These are phyloP conservation scores for Calendula officinalis DNA, from an alignment of 129 eudicot species.

Conservation along the genomic window DNA sequence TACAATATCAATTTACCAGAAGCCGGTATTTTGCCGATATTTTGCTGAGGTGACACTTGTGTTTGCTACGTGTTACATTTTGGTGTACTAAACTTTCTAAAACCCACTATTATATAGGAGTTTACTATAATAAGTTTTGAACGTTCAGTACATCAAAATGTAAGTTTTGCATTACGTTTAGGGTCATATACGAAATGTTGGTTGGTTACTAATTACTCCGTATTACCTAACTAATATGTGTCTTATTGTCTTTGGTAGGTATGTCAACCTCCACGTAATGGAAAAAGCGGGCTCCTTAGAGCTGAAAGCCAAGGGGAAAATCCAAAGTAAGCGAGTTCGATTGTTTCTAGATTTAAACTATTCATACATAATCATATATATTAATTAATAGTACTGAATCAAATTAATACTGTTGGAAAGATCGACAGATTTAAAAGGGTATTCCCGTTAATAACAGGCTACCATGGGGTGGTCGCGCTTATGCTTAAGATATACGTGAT, in stretches of 20 bases:
- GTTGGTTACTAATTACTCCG: neutral
- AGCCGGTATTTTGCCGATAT: too few species aligned
- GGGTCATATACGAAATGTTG: conserved; percentile 5
- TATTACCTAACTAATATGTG: too few species aligned
- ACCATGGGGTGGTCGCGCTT: too few species aligned
- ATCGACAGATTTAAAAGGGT: neutral
- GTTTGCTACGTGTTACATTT: too few species aligned
- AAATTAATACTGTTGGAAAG: neutral
- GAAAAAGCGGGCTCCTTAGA: conserved; percentile 79
- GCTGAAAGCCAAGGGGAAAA: conserved; percentile 68
- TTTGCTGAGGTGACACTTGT: too few species aligned
- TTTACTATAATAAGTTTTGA: too few species aligned
- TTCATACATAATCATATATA: neutral
- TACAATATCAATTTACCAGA: too few species aligned
- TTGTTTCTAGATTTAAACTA: conserved; percentile 13
- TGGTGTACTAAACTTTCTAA: too few species aligned
- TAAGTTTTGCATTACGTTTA: neutral
- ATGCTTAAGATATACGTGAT: too few species aligned
- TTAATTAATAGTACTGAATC: neutral
- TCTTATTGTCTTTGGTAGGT: conserved; percentile 45
- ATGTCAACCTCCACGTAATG: conserved; percentile 66
- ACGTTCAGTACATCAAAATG: too few species aligned
- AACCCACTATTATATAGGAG: too few species aligned
- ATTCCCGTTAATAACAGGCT: too few species aligned
- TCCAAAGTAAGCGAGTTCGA: conserved; percentile 53